Evolutionary conservation across 352 stramenopile genomes (phyloP).

Genomic region (Phytophthora uliginosa): DNA sequence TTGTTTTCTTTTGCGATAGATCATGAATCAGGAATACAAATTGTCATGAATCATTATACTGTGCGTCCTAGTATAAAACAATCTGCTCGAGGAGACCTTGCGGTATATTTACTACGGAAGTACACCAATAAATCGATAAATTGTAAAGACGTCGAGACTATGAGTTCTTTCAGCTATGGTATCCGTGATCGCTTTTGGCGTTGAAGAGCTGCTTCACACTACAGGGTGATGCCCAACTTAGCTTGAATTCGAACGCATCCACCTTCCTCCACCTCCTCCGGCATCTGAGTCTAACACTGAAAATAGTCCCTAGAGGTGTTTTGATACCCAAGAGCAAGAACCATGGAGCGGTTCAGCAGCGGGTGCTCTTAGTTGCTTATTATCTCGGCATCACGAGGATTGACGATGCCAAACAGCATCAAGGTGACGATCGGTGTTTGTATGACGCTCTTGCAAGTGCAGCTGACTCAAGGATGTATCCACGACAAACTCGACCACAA

Average conservation of each 20-base stretch:
- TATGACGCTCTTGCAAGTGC: background rate
- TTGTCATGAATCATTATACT: no score
- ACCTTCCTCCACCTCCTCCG: background rate
- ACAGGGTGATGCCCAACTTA: background rate
- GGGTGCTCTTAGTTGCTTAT: background rate
- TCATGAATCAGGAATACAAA: no score
- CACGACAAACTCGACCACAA: conserved; percentile 44
- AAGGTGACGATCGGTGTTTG: conserved; percentile 1
- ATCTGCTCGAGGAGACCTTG: no score
- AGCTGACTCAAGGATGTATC: conserved; percentile 33
- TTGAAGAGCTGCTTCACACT: background rate
- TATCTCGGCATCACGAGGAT: background rate
- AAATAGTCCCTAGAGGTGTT: background rate
- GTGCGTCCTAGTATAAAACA: no score
- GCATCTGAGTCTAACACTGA: background rate
- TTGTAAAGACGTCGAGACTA: no score
- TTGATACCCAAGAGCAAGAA: background rate
- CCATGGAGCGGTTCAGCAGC: background rate
- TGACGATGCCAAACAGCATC: conserved; percentile 7
- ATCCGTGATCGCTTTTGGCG: background rate
- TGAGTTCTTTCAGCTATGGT: no score
- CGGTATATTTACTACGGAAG: no score
- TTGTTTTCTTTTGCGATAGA: no score
- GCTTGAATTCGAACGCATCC: background rate
- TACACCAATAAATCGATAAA: no score